Conservation (phyloP, 148 eudicot species). For the Diospyros lotus region DNA sequence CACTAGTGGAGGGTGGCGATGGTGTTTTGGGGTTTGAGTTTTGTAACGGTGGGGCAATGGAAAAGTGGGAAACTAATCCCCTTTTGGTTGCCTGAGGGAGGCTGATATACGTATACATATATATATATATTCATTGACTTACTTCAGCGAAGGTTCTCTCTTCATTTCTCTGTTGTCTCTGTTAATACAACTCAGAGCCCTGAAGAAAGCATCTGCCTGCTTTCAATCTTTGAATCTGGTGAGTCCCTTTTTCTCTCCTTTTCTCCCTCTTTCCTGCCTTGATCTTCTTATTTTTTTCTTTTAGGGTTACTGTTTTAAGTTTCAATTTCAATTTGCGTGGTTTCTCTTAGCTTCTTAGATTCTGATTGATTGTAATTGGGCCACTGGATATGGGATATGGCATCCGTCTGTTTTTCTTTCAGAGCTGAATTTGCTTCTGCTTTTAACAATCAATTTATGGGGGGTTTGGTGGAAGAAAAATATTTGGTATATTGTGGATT, state of each 20-base stretch:
- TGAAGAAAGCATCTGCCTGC: slow-evolving; percentile 13
- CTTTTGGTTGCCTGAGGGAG: background rate
- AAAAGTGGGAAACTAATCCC: background rate
- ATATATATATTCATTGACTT: background rate
- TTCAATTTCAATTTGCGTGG: slow-evolving; percentile 4
- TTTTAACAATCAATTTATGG: slow-evolving; percentile 5
- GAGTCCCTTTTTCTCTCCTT: slow-evolving; percentile 15
- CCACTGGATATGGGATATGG: slow-evolving; percentile 1
- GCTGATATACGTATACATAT: background rate
- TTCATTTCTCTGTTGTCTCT: slow-evolving; percentile 1
- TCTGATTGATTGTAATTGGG: slow-evolving; percentile 3
- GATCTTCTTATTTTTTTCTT: background rate
- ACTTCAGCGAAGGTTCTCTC: background rate
- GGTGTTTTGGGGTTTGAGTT: background rate
- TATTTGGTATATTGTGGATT: background rate
- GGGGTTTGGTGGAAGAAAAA: background rate
- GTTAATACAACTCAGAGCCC: background rate
- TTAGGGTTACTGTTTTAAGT: background rate
- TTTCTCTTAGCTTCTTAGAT: slow-evolving; percentile 15
- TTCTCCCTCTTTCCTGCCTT: background rate
- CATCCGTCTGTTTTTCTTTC: slow-evolving; percentile 14
- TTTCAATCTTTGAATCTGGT: slow-evolving; percentile 36
- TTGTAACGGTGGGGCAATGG: background rate
- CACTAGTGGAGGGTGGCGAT: too few relatives aligned
- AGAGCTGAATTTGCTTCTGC: background rate